A percentile compares a stretch with the other conserved stretches of the same genome.
phyloP scores from a whole-genome alignment of 2,329 filamentous ascomycete genomes.

The Diplodia corticola region DNA sequence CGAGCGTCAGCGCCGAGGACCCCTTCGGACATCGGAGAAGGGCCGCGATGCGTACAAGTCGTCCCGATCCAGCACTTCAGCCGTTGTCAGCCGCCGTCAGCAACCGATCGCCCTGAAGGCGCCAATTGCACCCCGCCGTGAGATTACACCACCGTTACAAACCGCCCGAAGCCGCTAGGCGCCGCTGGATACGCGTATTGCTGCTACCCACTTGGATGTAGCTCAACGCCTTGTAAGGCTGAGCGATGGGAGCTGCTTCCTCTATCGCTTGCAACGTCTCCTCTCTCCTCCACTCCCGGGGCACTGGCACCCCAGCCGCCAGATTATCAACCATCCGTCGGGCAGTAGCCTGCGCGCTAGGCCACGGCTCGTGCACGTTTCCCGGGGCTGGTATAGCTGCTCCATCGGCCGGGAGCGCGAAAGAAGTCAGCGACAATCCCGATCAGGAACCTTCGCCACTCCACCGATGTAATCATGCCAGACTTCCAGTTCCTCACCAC shows the following conservation, averaged over 20 bases:
- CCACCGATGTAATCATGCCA: conserved; percentile 20
- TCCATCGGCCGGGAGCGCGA: conserved; percentile 1
- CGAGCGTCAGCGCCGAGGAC: not conserved
- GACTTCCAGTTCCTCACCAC: conserved; percentile 24
- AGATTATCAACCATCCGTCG: not conserved
- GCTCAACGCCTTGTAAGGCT: conserved; percentile 15
- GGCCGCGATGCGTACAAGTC: not conserved
- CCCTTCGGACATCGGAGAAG: not conserved
- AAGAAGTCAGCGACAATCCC: not conserved
- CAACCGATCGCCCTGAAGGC: not conserved
- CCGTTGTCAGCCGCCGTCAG: conserved; percentile 14
- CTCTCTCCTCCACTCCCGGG: conserved; percentile 7
- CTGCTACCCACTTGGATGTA: not conserved
- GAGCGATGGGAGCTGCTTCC: conserved; percentile 2
- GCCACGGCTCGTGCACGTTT: not conserved
- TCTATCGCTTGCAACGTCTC: conserved; percentile 12
- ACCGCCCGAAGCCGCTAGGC: not conserved
- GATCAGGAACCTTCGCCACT: conserved; percentile 15
- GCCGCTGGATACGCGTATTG: not conserved
- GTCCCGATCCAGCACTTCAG: not conserved
- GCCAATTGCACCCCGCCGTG: not conserved
- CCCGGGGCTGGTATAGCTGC: not conserved
- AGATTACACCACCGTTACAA: conserved; percentile 9
- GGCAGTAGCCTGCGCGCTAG: not conserved
- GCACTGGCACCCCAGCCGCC: not conserved